Evolutionary conservation across 108 stramenopile genomes (phyloP).

Genomic region (Thalassiosira profunda): DNA sequence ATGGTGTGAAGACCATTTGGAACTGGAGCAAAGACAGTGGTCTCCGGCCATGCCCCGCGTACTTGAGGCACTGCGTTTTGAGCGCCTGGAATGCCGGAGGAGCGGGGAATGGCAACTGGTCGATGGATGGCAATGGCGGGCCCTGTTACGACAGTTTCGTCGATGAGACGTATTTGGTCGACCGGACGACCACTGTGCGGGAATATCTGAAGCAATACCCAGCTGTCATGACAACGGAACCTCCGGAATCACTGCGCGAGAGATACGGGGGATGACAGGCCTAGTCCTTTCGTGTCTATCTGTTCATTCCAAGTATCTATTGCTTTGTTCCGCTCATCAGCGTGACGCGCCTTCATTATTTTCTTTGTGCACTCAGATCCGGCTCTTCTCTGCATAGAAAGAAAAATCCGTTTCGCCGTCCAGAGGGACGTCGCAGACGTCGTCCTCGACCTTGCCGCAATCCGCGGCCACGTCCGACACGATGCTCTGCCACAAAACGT

Average conservation of each 20-base stretch:
- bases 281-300: too few relatives aligned
- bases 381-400: constrained; percentile 5
- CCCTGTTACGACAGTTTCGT: constrained; percentile 75
- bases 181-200: constrained; percentile 74
- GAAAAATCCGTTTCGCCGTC: neutral
- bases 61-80: constrained; percentile 88
- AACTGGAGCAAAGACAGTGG: constrained; percentile 70
- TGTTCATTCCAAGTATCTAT: too few relatives aligned
- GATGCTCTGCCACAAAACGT: constrained; percentile 57
- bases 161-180: constrained; percentile 81
- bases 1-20: constrained; percentile 87
- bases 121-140: constrained; percentile 48
- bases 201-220: constrained; percentile 68
- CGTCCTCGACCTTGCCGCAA: constrained; percentile 28
- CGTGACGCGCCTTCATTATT: too few relatives aligned
- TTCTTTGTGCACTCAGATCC: neutral
- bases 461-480: constrained; percentile 40
- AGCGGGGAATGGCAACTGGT: neutral
- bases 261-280: constrained; percentile 69
- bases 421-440: neutral
- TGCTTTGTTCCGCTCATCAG: too few relatives aligned
- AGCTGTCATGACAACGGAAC: constrained; percentile 48
- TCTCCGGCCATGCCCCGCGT: constrained; percentile 80
- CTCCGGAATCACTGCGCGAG: constrained; percentile 49
- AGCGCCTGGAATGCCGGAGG: constrained; percentile 47